Conservation (phyloP, 2,329 filamentous ascomycete species). For the Aureobasidium sp. region DNA sequence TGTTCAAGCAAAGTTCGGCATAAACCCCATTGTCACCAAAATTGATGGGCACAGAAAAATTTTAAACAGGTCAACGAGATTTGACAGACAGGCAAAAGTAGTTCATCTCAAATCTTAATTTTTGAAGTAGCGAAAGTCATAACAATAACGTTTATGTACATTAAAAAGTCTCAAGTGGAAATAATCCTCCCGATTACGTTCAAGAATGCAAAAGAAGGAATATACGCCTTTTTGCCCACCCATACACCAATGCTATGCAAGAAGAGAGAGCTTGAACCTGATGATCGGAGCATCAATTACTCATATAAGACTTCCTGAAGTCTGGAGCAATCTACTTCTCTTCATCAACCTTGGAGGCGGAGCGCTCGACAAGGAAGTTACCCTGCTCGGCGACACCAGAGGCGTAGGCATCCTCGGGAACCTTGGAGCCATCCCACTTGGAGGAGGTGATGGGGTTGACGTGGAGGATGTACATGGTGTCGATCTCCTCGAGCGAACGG, state of each 20-base stretch:
- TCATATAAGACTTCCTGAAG: conserved; percentile 13
- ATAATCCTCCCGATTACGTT: conserved; percentile 10
- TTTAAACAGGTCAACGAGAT: too few relatives aligned
- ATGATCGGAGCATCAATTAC: not conserved
- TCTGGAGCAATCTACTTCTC: conserved; percentile 11
- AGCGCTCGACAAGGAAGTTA: not conserved
- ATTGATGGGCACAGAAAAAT: too few relatives aligned
- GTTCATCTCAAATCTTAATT: not conserved
- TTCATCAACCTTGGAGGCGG: conserved; percentile 10
- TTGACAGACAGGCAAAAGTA: too few relatives aligned
- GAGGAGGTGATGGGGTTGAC: conserved; percentile 26
- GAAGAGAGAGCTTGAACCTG: not conserved
- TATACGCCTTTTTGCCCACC: conserved; percentile 3
- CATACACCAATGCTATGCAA: conserved; percentile 13
- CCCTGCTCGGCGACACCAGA: conserved; percentile 14
- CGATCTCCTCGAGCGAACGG: conserved; percentile 29
- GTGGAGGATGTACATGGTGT: conserved; percentile 22
- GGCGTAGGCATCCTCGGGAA: conserved; percentile 22
- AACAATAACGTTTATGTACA: conserved; percentile 9
- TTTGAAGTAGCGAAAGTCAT: conserved; percentile 6
- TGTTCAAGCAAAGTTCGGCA: not conserved
- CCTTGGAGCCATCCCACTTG: conserved; percentile 28
- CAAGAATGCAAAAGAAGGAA: conserved; percentile 6
- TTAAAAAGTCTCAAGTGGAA: conserved; percentile 4
- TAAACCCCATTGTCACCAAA: too few relatives aligned